Conservation (phyloP, 805 yeast species). For the Wickerhamomyces chaumierensis region DNA sequence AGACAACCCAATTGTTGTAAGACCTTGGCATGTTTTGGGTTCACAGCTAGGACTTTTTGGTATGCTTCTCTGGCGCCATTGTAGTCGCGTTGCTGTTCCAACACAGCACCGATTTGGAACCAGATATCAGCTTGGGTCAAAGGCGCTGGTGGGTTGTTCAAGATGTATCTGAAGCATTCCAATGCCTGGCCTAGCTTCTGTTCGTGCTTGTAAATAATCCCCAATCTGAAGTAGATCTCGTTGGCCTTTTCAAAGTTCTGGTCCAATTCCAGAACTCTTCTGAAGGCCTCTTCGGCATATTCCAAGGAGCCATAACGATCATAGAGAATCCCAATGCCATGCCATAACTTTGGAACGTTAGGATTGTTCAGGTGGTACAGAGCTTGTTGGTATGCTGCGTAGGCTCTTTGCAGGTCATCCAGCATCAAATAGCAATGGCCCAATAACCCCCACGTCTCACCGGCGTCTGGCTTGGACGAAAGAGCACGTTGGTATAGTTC, state of each 20-base stretch:
- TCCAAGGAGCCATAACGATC: constrained; percentile 94
- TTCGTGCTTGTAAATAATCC: constrained; percentile 94
- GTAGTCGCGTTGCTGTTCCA: constrained; percentile 90
- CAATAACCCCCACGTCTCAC: constrained; percentile 93
- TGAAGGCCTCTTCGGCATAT: constrained; percentile 97
- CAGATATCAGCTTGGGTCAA: constrained; percentile 94
- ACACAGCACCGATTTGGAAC: constrained; percentile 95
- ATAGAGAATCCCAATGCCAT: constrained; percentile 93
- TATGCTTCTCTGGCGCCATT: constrained; percentile 90
- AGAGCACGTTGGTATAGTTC: constrained; percentile 86
- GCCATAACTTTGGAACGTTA: constrained; percentile 95
- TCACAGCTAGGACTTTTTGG: constrained; percentile 79
- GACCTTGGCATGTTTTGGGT: constrained; percentile 92
- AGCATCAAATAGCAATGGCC: constrained; percentile 96
- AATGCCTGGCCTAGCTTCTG: constrained; percentile 76
- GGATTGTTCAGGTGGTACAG: constrained; percentile 84
- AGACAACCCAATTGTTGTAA: constrained; percentile 93
- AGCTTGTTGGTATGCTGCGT: constrained; percentile 94
- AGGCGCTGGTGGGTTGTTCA: constrained; percentile 89
- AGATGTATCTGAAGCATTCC: constrained; percentile 89
- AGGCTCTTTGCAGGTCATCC: constrained; percentile 92
- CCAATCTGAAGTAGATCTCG: constrained; percentile 92
- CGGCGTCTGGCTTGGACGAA: constrained; percentile 71
- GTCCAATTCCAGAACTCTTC: constrained; percentile 89
- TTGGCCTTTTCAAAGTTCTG: constrained; percentile 93